Base-by-base conservation (phyloP, 345 rosid species). In the Salix dunnii region DNA sequence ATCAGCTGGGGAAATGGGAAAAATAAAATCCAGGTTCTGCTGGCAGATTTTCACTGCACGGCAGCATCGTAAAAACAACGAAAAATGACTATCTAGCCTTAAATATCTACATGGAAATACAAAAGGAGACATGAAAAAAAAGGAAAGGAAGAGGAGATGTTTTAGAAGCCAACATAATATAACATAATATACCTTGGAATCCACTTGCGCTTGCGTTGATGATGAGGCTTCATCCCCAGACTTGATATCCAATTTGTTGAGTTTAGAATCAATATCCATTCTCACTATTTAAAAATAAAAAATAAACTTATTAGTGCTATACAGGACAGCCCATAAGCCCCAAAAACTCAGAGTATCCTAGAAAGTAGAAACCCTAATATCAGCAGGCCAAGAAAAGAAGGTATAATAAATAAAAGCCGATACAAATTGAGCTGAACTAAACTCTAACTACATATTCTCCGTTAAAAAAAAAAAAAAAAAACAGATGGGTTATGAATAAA, bases 221-320 rank as follows among this genome's bases (percentile, higher is more conserved):
- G 51, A 27, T 3, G 51, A 27, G 14, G 69, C 80, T 79, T 81
- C 86, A 77, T 83, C 87, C 3, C 77, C 55, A 1, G 89, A 63
- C 71, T 84, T 85, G 6, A 63, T 53, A 79, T 79, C 83, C 74
- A 68, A 40, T 69, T 75, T 74, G 16, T 16, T 68, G 30, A 74
- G 60, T 42, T 65, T 84, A 42, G 88, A 84, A 85, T 80, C 92
- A n/a, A 87, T 72, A 55, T 90, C 92, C 92, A 88, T 88, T 40
- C 74, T 53, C 71, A 58, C 51, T 68, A 23, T 35, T 13, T 3
- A 21, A 36, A 67, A 66, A 30, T 4, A 33, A 38, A 25, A 30
- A 20, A 58, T 2, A 2, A 64, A 58, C 27, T 25, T 16, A 58
- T 10, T 58, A 23, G 25, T 23, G 23, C 11, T 23, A 1, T 58